Conservation (phyloP, 2,329 filamentous ascomycete species). For the Rosellinia necatrix region DNA sequence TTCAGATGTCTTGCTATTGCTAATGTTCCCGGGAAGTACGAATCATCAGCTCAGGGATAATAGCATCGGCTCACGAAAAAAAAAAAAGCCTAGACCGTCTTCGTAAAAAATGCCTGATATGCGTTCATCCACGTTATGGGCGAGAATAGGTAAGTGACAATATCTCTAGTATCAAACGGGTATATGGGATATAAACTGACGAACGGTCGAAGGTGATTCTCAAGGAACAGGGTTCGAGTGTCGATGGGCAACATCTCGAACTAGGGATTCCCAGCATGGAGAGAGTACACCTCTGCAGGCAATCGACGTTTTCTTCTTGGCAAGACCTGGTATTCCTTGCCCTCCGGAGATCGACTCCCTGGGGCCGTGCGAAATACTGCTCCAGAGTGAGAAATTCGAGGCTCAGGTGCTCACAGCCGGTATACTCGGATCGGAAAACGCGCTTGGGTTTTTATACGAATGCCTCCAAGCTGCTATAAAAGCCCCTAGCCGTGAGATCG, state of each 20-base stretch:
- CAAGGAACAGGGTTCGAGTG: slow-evolving; percentile 22
- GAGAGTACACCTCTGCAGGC: slow-evolving; percentile 25
- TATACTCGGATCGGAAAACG: slow-evolving; percentile 24
- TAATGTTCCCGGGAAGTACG: not conserved
- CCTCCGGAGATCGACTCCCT: not conserved
- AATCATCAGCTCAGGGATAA: not conserved
- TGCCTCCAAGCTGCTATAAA: slow-evolving; percentile 25
- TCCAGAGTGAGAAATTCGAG: not conserved
- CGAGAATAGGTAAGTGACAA: slow-evolving; percentile 11
- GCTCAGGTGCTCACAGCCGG: slow-evolving; percentile 4
- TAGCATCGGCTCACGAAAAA: not conserved
- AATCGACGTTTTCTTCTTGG: slow-evolving; percentile 29
- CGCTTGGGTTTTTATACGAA: slow-evolving; percentile 27
- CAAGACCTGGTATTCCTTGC: not conserved
- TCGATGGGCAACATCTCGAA: slow-evolving; percentile 22
- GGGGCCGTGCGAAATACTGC: not conserved
- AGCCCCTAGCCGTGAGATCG: slow-evolving; percentile 8
- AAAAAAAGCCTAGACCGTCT: not conserved
- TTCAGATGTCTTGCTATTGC: not conserved
- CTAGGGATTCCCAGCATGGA: not conserved
- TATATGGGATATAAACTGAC: not conserved
- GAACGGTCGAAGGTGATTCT: slow-evolving; percentile 10
- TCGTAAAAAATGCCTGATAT: slow-evolving; percentile 11
- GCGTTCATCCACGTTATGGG: slow-evolving; percentile 8
- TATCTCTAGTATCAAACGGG: not conserved